phyloP scores from a whole-genome alignment of 1,139 yeast species.

The Saccharomyces hybrid region DNA sequence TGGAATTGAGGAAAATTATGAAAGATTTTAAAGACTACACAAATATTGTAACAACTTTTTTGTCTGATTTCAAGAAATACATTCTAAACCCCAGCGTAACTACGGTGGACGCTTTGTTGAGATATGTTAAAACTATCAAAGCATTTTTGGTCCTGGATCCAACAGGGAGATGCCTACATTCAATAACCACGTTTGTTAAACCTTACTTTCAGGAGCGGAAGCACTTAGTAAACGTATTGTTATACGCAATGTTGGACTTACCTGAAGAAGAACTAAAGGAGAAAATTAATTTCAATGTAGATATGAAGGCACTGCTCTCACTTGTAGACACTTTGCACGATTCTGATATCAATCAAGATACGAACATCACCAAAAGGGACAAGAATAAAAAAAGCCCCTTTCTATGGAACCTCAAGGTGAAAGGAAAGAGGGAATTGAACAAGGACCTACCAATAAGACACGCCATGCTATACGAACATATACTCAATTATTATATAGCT shows the following conservation, averaged over 20 bases:
- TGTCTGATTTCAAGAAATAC: conserved; percentile 41
- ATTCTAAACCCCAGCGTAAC: conserved; percentile 77
- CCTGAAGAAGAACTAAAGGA: conserved; percentile 29
- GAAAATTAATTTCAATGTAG: conserved; percentile 31
- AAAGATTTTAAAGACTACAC: conserved; percentile 21
- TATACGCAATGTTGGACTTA: conserved; percentile 57
- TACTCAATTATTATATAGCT: conserved; percentile 32
- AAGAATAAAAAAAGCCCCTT: background rate
- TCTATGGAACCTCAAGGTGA: background rate
- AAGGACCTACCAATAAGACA: background rate
- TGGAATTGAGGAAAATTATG: conserved; percentile 51
- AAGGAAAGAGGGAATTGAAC: background rate
- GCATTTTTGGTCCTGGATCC: conserved; percentile 79
- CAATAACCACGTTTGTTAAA: conserved; percentile 21
- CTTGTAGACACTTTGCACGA: conserved; percentile 4
- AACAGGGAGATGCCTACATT: conserved; percentile 47
- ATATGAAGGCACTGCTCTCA: conserved; percentile 2
- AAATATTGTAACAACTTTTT: conserved; percentile 41
- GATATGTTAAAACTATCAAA: conserved; percentile 64
- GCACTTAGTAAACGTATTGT: conserved; percentile 65
- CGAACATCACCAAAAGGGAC: background rate
- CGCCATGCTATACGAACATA: conserved; percentile 11
- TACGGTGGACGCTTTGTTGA: conserved; percentile 64
- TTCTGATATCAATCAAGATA: conserved; percentile 9
- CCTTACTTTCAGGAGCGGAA: conserved; percentile 54